These are phyloP conservation scores for Blastobotrys buckinghamii DNA, from an alignment of 1,139 yeast genomes.

Conservation along the genomic window DNA sequence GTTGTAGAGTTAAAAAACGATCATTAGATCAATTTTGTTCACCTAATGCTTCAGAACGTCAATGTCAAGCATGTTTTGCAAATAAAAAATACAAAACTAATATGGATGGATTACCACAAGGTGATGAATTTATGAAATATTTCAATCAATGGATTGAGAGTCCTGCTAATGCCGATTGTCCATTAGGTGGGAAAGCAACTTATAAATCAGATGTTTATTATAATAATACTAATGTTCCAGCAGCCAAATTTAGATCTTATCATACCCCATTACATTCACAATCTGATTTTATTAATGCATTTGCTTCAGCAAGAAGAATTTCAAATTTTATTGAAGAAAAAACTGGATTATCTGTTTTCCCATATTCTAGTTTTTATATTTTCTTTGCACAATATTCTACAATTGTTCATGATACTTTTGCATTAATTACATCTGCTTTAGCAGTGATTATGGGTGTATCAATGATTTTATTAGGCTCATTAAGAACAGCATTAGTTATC, in stretches of 20 bases:
- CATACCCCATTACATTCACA: conserved; percentile 81
- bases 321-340: conserved; percentile 48
- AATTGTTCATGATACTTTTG: conserved; percentile 52
- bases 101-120: conserved; percentile 83
- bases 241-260: conserved; percentile 73
- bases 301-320: conserved; percentile 66
- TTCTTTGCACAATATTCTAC: conserved; percentile 83
- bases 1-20: conserved; percentile 59
- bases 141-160: conserved; percentile 77
- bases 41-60: conserved; percentile 62
- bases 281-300: conserved; percentile 74
- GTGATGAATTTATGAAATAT: conserved; percentile 63
- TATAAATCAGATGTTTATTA: conserved; percentile 57
- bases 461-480: conserved; percentile 58
- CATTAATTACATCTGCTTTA: conserved; percentile 52
- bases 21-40: conserved; percentile 47
- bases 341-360: conserved; percentile 59
- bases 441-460: conserved; percentile 50
- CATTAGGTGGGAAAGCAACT: conserved; percentile 94
- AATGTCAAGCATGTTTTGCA: conserved; percentile 65
- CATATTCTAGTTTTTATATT: conserved; percentile 88
- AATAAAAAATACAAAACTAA: conserved; percentile 54
- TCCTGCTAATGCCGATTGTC: conserved; percentile 82
- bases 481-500: conserved; percentile 52
- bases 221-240: conserved; percentile 39